phyloP scores from a whole-genome alignment of 2,329 filamentous ascomycete species.

The Penicillium polonicum region DNA sequence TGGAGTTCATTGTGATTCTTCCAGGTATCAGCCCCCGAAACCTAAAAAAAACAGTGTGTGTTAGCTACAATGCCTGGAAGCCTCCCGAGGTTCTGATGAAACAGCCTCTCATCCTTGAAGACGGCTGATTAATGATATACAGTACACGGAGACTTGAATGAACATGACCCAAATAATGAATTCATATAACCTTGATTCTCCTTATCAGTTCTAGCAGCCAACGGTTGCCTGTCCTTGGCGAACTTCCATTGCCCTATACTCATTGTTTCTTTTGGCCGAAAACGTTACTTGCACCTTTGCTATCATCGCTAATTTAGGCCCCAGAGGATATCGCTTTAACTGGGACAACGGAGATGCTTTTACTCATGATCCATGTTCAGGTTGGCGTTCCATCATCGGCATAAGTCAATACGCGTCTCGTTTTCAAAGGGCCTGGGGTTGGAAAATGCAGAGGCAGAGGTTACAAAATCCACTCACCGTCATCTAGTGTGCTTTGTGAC shows the following conservation, averaged over 20 bases:
- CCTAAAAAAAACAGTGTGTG: background rate
- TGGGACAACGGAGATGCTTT: no score
- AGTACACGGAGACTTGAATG: background rate
- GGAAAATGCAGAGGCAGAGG: no score
- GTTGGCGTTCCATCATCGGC: no score
- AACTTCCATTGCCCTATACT: background rate
- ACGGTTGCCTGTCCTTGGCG: background rate
- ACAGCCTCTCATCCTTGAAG: background rate
- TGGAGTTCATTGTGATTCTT: background rate
- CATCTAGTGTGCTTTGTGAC: background rate
- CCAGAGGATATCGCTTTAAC: no score
- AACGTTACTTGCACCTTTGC: background rate
- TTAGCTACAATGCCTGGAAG: background rate
- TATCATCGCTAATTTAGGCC: no score
- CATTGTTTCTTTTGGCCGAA: background rate
- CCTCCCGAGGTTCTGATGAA: background rate
- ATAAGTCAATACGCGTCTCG: no score
- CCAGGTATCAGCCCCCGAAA: background rate
- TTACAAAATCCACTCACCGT: no score
- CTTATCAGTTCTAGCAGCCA: background rate
- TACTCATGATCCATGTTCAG: no score
- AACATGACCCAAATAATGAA: background rate
- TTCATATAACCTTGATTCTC: background rate
- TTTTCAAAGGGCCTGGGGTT: no score
- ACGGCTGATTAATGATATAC: background rate